phyloP scores from a whole-genome alignment of 345 rosid genomes.

The Eucalyptus sp. region DNA sequence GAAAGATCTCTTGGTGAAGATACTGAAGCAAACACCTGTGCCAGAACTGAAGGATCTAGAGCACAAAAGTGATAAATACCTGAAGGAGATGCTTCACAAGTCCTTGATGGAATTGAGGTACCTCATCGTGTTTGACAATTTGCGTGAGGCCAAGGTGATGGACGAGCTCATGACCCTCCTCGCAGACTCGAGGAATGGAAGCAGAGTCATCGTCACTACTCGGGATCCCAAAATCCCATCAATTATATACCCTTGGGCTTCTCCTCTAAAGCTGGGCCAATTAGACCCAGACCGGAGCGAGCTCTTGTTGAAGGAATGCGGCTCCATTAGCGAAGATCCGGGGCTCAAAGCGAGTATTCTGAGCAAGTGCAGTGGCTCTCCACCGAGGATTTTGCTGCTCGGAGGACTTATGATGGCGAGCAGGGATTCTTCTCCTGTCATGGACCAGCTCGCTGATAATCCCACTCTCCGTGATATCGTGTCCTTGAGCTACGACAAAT shows the following conservation, averaged over 20 bases:
- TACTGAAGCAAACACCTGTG: not conserved
- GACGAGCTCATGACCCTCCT: not conserved
- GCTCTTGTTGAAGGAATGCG: not conserved
- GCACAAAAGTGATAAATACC: rapidly evolving
- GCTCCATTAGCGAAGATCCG: not conserved
- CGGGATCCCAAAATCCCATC: not conserved
- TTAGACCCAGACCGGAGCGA: not conserved
- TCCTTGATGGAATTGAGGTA: not conserved
- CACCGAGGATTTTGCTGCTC: not conserved
- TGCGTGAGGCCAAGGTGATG: not conserved
- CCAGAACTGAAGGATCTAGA: not conserved
- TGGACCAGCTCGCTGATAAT: not conserved
- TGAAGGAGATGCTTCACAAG: not conserved
- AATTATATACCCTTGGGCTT: not conserved
- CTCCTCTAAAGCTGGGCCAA: not conserved
- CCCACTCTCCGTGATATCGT: not conserved
- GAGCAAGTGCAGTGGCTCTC: not conserved
- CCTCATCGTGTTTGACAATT: constrained; percentile 1
- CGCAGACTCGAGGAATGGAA: not conserved
- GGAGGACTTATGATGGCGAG: not conserved
- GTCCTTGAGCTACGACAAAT: not conserved
- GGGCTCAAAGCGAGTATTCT: not conserved
- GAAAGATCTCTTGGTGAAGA: not conserved
- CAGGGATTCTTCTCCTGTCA: no score
- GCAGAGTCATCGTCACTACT: not conserved